phyloP scores from a whole-genome alignment of 495 filamentous ascomycete species.

The Rhizodiscina lignyota region DNA sequence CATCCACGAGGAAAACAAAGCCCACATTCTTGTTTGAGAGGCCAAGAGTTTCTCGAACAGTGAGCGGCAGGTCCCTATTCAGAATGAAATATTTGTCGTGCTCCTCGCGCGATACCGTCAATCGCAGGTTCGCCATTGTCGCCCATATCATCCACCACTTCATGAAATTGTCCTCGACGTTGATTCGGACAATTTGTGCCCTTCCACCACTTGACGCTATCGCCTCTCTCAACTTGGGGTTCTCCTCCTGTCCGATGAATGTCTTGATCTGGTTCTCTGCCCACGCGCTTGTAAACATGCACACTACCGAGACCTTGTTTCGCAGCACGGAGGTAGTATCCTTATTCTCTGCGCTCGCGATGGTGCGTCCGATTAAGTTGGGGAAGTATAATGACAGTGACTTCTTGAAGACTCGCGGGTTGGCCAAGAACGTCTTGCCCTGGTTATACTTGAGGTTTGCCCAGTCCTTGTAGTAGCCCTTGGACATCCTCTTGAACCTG shows the following conservation, averaged over 20 bases:
- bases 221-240: slow-evolving; percentile 38
- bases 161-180: slow-evolving; percentile 64
- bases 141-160: slow-evolving; percentile 58
- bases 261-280: slow-evolving; percentile 61
- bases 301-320: slow-evolving; percentile 60
- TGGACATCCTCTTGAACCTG: slow-evolving; percentile 41
- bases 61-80: slow-evolving; percentile 53
- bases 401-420: slow-evolving; percentile 53
- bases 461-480: slow-evolving; percentile 91
- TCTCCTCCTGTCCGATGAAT: slow-evolving; percentile 46
- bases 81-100: slow-evolving; percentile 72
- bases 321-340: slow-evolving; percentile 59
- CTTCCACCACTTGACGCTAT: slow-evolving; percentile 26
- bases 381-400: slow-evolving; percentile 81
- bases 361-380: slow-evolving; percentile 67
- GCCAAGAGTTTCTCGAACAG: slow-evolving; percentile 61
- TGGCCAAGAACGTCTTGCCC: slow-evolving; percentile 79
- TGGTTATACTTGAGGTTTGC: slow-evolving; percentile 59
- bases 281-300: slow-evolving; percentile 68
- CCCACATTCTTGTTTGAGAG: slow-evolving; percentile 79
- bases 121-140: slow-evolving; percentile 47
- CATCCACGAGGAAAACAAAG: slow-evolving; percentile 85
- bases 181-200: slow-evolving; percentile 68
- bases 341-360: slow-evolving; percentile 29
- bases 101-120: slow-evolving; percentile 35